Conservation (phyloP, 495 filamentous ascomycete genomes). For the Penicillium dipodomyicola region DNA sequence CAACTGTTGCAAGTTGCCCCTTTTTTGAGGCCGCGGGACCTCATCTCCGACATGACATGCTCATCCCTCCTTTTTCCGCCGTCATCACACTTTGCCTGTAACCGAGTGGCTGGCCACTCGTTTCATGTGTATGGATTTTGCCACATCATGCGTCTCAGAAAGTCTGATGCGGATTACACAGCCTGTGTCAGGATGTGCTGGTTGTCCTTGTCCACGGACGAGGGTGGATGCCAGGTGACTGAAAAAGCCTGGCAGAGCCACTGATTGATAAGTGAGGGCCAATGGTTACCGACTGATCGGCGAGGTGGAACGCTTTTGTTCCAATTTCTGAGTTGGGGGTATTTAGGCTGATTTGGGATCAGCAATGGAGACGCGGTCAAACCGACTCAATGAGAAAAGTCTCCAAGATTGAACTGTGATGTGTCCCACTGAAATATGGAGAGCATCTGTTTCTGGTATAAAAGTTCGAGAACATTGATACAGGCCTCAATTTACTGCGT, state of each 20-base stretch:
- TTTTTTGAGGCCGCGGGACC: not conserved
- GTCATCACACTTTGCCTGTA: not conserved
- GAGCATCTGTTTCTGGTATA: not conserved
- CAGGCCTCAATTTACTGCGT: not conserved
- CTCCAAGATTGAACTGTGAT: not conserved
- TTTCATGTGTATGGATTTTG: conserved; percentile 1
- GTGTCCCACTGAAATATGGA: no score
- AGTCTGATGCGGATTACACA: conserved; percentile 14
- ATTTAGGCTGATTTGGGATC: not conserved
- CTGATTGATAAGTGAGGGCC: conserved; percentile 27
- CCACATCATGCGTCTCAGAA: not conserved
- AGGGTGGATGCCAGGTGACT: conserved; percentile 8
- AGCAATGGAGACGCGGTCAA: not conserved
- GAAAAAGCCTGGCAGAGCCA: conserved; percentile 14
- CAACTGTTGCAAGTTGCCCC: not conserved
- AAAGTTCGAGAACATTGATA: not conserved
- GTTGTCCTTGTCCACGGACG: conserved; percentile 6
- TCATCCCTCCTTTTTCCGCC: not conserved
- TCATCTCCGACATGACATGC: not conserved
- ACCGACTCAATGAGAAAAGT: not conserved
- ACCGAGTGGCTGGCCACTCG: not conserved
- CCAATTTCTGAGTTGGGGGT: not conserved
- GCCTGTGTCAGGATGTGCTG: conserved; percentile 16
- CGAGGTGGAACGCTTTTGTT: conserved; percentile 12
- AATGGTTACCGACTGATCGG: conserved; percentile 17